Percentiles rank a stretch among this genome's conserved stretches.
Conservation (phyloP, 2,329 filamentous ascomycete species). For the Arthrobotrys sinensis region DNA sequence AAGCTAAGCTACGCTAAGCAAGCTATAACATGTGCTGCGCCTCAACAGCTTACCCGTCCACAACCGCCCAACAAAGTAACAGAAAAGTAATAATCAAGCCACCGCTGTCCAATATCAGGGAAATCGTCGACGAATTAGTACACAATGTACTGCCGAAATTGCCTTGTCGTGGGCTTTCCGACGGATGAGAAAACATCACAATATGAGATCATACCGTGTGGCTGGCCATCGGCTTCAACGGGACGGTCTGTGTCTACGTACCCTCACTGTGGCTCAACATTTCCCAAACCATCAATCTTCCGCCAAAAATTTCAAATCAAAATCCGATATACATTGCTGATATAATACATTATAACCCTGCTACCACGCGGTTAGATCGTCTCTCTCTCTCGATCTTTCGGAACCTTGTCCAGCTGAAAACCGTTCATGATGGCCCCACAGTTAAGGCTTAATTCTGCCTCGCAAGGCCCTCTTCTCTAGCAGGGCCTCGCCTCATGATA, state of each 20-base stretch:
- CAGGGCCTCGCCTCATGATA: conserved; percentile 29
- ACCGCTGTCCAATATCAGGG: neutral
- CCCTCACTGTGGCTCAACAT: too few relatives aligned
- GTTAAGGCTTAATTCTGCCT: conserved; percentile 41
- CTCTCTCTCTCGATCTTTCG: conserved; percentile 2
- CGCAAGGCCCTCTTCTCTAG: conserved; percentile 27
- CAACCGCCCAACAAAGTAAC: conserved; percentile 6
- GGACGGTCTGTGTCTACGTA: neutral
- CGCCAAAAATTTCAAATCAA: too few relatives aligned
- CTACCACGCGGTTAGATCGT: neutral
- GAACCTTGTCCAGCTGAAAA: conserved; percentile 41
- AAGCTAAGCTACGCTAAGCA: neutral
- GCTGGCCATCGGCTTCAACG: neutral
- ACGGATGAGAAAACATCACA: neutral
- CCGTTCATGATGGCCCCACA: neutral
- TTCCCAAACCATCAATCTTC: too few relatives aligned
- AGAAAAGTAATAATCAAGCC: conserved; percentile 16
- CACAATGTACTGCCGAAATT: conserved; percentile 5
- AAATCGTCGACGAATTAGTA: conserved; percentile 34
- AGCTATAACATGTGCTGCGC: conserved; percentile 36
- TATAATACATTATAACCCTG: neutral
- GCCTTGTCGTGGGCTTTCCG: conserved; percentile 41
- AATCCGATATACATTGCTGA: neutral
- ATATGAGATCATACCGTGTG: neutral
- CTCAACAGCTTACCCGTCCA: conserved; percentile 53